phyloP scores from a whole-genome alignment of 1,139 yeast species.

The Taiozyma onychis region DNA sequence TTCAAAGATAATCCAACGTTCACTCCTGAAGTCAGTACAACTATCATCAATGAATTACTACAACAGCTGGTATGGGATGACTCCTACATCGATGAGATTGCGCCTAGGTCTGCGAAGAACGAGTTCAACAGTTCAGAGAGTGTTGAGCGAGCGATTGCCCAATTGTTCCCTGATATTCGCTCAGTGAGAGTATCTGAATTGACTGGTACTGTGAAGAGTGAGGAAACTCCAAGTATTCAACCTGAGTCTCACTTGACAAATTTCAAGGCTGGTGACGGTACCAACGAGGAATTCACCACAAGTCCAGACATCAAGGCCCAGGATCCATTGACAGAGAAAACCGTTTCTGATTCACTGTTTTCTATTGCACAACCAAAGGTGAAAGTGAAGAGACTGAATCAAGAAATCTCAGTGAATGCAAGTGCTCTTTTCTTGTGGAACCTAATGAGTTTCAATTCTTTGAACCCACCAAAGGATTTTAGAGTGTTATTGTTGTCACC shows the following conservation, averaged over 20 bases:
- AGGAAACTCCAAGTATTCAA: constrained; percentile 1
- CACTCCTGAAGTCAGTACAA: constrained; percentile 16
- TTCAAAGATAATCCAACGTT: constrained; percentile 23
- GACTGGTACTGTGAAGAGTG: constrained; percentile 8
- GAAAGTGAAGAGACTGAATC: constrained; percentile 27
- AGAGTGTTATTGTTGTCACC: constrained; percentile 45
- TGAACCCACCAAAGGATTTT: constrained; percentile 43
- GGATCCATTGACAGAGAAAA: neutral
- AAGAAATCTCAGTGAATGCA: constrained; percentile 28
- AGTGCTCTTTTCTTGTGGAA: constrained; percentile 46
- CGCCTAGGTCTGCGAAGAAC: constrained; percentile 10
- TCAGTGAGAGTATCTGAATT: constrained; percentile 14
- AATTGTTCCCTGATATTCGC: constrained; percentile 24
- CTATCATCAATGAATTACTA: constrained; percentile 28
- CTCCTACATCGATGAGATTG: constrained; percentile 23
- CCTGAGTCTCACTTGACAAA: constrained; percentile 17
- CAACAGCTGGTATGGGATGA: constrained; percentile 42
- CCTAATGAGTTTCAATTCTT: constrained; percentile 49
- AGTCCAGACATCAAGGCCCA: neutral
- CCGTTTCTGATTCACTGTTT: constrained; percentile 19
- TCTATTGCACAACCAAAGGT: constrained; percentile 29
- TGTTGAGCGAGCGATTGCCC: constrained; percentile 22
- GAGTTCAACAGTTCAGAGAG: constrained; percentile 13
- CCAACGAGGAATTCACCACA: neutral
- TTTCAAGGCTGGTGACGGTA: constrained; percentile 9